A percentile compares a stretch with the other conserved stretches of the same genome.
phyloP scores from a whole-genome alignment of 495 filamentous ascomycete species.

The Aspergillus nidulans region DNA sequence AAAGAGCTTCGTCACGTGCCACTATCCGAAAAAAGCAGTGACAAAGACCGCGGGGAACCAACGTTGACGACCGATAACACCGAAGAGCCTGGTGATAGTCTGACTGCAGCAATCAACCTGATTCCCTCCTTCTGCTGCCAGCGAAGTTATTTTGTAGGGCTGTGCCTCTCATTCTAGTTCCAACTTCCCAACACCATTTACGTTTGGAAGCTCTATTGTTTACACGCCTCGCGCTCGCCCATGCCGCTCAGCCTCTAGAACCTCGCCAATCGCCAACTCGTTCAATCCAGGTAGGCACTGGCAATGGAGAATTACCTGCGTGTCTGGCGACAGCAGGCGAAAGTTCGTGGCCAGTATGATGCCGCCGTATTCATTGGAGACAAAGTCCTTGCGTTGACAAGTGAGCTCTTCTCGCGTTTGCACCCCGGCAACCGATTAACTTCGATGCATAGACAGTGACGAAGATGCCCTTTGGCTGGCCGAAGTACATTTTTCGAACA shows the following conservation, averaged over 20 bases:
- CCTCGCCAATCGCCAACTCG: not conserved
- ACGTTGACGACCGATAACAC: not conserved
- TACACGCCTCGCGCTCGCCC: conserved; percentile 1
- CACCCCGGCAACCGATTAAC: conserved; percentile 2
- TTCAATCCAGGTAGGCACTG: conserved; percentile 5
- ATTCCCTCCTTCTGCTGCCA: not conserved
- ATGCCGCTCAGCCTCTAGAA: conserved; percentile 1
- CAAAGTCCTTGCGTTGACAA: conserved; percentile 89
- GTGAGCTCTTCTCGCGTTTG: conserved; percentile 44
- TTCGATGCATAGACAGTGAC: conserved; percentile 61
- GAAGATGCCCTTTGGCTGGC: conserved; percentile 92
- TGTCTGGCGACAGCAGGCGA: conserved; percentile 86
- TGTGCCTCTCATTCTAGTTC: not conserved
- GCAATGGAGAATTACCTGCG: conserved; percentile 87
- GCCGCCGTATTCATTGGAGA: conserved; percentile 95
- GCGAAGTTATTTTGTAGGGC: not conserved
- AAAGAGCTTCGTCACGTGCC: not conserved
- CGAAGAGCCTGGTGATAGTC: not conserved
- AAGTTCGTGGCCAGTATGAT: conserved; percentile 91
- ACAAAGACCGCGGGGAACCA: not conserved
- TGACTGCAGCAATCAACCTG: not conserved
- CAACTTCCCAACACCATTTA: not conserved
- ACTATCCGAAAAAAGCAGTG: not conserved
- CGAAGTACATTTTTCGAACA: conserved; percentile 88
- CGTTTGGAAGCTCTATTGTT: conserved; percentile 6